Percentiles rank a stretch among this genome's conserved stretches.
phyloP scores from a whole-genome alignment of 768 basidiomycete species.

The Amanita phalloides region DNA sequence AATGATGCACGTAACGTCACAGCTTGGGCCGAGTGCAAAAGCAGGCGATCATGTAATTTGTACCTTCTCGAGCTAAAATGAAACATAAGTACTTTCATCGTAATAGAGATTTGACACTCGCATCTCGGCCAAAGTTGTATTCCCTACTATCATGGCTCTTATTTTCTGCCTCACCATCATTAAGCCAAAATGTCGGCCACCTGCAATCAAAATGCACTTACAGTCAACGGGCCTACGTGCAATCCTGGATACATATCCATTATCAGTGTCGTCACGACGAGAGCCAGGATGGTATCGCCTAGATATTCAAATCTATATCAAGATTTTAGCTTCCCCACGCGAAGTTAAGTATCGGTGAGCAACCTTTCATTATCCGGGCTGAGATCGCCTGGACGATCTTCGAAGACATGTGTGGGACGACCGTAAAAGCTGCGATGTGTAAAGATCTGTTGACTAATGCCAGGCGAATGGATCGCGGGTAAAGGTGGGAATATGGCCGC shows the following conservation, averaged over 20 bases:
- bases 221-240: conserved; percentile 71
- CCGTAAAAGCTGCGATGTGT: conserved; percentile 68
- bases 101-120: conserved; percentile 15
- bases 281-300: conserved; percentile 62
- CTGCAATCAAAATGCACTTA: conserved; percentile 19
- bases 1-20: conserved; percentile 58
- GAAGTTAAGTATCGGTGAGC: not conserved
- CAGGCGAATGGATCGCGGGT: conserved; percentile 38
- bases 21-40: conserved; percentile 62
- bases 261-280: conserved; percentile 57
- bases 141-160: conserved; percentile 63
- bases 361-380: conserved; percentile 81
- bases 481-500: conserved; percentile 39
- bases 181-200: not conserved
- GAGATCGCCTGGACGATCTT: conserved; percentile 60
- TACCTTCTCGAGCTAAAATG: conserved; percentile 49
- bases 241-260: conserved; percentile 55
- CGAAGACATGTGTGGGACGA: conserved; percentile 65
- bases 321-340: not conserved
- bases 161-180: conserved; percentile 49
- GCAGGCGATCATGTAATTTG: conserved; percentile 48
- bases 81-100: not conserved
- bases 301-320: conserved; percentile 57
- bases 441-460: conserved; percentile 47
- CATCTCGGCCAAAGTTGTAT: conserved; percentile 64